Conservation (phyloP, 2,329 filamentous ascomycete species). For the Calonectria montana region DNA sequence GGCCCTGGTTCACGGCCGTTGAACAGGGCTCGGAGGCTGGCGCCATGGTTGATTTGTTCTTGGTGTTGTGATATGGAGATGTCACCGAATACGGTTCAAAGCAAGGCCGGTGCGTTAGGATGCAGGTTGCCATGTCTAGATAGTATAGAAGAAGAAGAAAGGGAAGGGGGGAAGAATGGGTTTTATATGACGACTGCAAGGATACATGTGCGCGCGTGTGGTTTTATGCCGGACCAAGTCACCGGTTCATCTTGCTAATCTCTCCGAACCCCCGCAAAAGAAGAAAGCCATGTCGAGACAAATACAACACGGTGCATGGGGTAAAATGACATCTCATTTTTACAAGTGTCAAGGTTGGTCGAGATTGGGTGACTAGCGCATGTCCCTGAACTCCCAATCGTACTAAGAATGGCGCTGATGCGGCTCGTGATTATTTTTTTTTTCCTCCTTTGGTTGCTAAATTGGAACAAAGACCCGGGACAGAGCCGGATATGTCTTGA, state of each 20-base stretch:
- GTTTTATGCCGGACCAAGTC: not conserved
- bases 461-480: not conserved
- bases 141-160: not conserved
- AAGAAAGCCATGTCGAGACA: not conserved
- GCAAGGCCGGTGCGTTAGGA: no score
- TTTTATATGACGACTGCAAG: not conserved
- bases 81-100: not conserved
- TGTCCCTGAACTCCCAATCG: not conserved
- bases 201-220: not conserved
- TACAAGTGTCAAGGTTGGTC: not conserved
- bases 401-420: not conserved
- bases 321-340: not conserved
- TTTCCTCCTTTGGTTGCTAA: no score
- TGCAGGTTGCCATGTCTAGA: not conserved
- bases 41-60: not conserved
- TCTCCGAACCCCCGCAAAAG: not conserved
- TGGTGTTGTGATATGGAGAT: not conserved
- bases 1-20: not conserved
- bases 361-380: not conserved
- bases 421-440: not conserved
- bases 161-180: not conserved
- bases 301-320: not conserved
- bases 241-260: not conserved
- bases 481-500: not conserved
- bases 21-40: not conserved